Evolutionary conservation across 768 basidiomycete genomes (phyloP), one percentile per base, ranked within the genome.

Genomic region (Imleria badia): DNA sequence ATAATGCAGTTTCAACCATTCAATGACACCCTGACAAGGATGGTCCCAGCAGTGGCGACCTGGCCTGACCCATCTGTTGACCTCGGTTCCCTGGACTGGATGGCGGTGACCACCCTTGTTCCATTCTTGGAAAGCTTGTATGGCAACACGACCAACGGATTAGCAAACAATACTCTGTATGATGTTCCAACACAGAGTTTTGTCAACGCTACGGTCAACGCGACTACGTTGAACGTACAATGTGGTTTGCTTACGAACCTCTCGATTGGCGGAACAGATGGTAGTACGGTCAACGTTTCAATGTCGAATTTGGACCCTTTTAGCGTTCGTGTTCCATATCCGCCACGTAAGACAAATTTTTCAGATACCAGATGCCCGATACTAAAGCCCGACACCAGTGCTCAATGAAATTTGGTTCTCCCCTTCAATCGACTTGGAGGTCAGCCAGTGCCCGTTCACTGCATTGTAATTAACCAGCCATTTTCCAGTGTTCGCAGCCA

Each of bases 321-420:
- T 5, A 5, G 1, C 6, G 14, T 45, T 1, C 0, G 0, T 22
- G 19, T 33, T 33, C 2, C 1, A 33, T 2, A 0, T 19, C 3
- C 6, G 6, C 31, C 31, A 19, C 7, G 45, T 33, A 29, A 22
- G n/a, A 22, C 4, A 14, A 6, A 35, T n/a, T 19, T 13, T 22
- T 12, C 13, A 31, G 9, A 3, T 45, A 30, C 10, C 6, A 23
- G 0, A 13, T 15, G 3, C 19, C 6, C 26, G 3, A 33, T 1
- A 33, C 31, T 45, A 17, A 33, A 1, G 2, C 20, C 0, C 14
- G 29, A 22, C 15, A 6, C 8, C 14, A 33, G 31, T 33, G 11
- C 15, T 15, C 6, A 45, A 45, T 15, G 45, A 45, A 34, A 45
- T 33, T 14, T 33, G 30, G 44, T 45, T 45, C 11, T 10, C 6